A percentile compares a stretch with the other conserved stretches of the same genome.
These are phyloP conservation scores for Diplodia mutila DNA, from an alignment of 2,329 filamentous ascomycete species.

Conservation along the genomic window DNA sequence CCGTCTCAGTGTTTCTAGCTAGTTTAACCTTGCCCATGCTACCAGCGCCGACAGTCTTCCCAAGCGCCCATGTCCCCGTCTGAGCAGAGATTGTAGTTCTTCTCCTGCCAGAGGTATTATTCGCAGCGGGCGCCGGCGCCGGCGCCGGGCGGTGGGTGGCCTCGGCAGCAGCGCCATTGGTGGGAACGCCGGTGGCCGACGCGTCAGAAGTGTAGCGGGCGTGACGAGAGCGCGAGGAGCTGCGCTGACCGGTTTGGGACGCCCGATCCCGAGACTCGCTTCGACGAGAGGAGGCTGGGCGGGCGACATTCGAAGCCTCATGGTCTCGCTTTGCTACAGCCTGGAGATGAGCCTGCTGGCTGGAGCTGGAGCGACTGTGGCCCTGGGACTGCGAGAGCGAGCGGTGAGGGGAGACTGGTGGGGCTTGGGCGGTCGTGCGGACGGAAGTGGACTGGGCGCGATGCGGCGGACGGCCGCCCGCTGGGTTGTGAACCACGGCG, in stretches of 20 bases:
- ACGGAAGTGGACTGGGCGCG: slow-evolving; percentile 43
- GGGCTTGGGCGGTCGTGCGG: slow-evolving; percentile 33
- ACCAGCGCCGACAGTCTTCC: slow-evolving; percentile 94
- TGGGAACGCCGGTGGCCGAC: slow-evolving; percentile 40
- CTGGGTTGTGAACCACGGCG: slow-evolving; percentile 43
- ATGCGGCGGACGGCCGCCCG: slow-evolving; percentile 39
- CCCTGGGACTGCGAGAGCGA: slow-evolving; percentile 41
- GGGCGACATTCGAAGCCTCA: slow-evolving; percentile 70
- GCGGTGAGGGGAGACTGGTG: slow-evolving; percentile 37
- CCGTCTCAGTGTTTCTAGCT: slow-evolving; percentile 84
- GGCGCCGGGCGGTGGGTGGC: slow-evolving; percentile 5
- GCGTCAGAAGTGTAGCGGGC: slow-evolving; percentile 52
- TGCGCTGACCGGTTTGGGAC: slow-evolving; percentile 43
- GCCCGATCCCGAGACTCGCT: slow-evolving; percentile 67
- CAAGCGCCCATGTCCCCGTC: slow-evolving; percentile 88
- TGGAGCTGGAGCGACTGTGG: slow-evolving; percentile 33
- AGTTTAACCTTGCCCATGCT: slow-evolving; percentile 99
- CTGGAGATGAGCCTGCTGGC: slow-evolving; percentile 53
- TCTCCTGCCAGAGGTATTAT: slow-evolving; percentile 41
- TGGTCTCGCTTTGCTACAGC: slow-evolving; percentile 69
- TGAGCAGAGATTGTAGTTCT: slow-evolving; percentile 84
- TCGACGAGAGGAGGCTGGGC: slow-evolving; percentile 59
- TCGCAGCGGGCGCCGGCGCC: slow-evolving; percentile 7
- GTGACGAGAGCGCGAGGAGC: slow-evolving; percentile 37
- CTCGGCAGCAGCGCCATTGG: slow-evolving; percentile 43